A percentile compares a stretch with the other conserved stretches of the same genome.
Conservation (phyloP, 805 yeast genomes). For the Spathaspora gorwiae region DNA sequence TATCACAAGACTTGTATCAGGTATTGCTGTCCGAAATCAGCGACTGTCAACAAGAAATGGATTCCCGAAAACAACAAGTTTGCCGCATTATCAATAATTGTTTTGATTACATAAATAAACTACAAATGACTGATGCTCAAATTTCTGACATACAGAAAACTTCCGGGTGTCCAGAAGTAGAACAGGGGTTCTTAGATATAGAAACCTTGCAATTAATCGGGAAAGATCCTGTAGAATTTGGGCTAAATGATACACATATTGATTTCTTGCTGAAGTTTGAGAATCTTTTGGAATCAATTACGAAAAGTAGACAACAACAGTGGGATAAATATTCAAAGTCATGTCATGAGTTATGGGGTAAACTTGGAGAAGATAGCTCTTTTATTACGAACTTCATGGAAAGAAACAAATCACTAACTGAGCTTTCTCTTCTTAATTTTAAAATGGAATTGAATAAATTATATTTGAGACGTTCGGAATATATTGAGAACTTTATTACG, state of each 20-base stretch:
- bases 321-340: conserved; percentile 29
- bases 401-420: conserved; percentile 45
- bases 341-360: conserved; percentile 53
- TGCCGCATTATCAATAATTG: conserved; percentile 19
- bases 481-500: conserved; percentile 62
- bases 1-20: conserved; percentile 25
- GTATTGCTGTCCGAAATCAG: conserved; percentile 22
- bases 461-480: conserved; percentile 53
- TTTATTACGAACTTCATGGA: conserved; percentile 41
- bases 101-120: conserved; percentile 19
- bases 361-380: conserved; percentile 45
- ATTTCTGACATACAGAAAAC: conserved; percentile 28
- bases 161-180: conserved; percentile 9
- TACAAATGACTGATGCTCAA: conserved; percentile 31
- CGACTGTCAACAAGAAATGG: conserved; percentile 21
- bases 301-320: conserved; percentile 32
- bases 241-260: conserved; percentile 32
- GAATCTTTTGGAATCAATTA: conserved; percentile 27
- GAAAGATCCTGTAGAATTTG: conserved; percentile 35
- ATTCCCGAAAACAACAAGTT: conserved; percentile 19
- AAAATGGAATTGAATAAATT: conserved; percentile 55
- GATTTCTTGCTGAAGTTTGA: conserved; percentile 26
- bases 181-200: conserved; percentile 30
- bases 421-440: conserved; percentile 45
- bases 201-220: conserved; percentile 35